Conservation (phyloP, 352 stramenopile genomes). For the Peronospora belbahrii region DNA sequence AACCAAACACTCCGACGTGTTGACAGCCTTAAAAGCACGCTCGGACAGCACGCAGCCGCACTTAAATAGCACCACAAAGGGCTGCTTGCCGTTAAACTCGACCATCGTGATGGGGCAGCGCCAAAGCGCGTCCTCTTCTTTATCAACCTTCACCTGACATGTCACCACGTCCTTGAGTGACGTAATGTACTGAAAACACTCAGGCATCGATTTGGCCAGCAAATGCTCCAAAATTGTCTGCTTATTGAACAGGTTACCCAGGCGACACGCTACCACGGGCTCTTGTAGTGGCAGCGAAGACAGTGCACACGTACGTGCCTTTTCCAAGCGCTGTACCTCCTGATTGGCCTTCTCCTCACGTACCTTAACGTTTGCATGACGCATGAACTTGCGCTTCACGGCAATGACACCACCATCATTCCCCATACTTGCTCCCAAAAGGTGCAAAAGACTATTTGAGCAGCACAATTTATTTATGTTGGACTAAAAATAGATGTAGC, state of each 20-base stretch:
- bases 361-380: conserved; percentile 72
- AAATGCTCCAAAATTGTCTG: conserved; percentile 78
- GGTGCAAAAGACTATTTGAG: background rate
- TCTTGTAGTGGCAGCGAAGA: conserved; percentile 72
- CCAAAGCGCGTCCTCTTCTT: conserved; percentile 13
- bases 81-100: conserved; percentile 84
- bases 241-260: conserved; percentile 92
- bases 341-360: conserved; percentile 60
- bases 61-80: conserved; percentile 71
- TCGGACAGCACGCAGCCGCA: conserved; percentile 88
- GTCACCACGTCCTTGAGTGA: conserved; percentile 84
- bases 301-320: conserved; percentile 68
- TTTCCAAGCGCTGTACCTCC: conserved; percentile 48
- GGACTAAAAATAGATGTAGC: background rate
- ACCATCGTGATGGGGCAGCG: conserved; percentile 80
- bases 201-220: conserved; percentile 68
- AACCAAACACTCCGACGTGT: conserved; percentile 57
- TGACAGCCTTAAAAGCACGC: conserved; percentile 79
- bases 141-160: conserved; percentile 40
- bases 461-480: too few relatives aligned
- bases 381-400: conserved; percentile 92
- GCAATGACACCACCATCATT: conserved; percentile 91
- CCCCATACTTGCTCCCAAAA: conserved; percentile 53
- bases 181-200: conserved; percentile 69
- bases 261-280: conserved; percentile 81